A percentile compares a stretch with the other conserved stretches of the same genome.
Evolutionary conservation across 2,329 filamentous ascomycete genomes (phyloP).

Genomic region (Polytolypa hystricis): DNA sequence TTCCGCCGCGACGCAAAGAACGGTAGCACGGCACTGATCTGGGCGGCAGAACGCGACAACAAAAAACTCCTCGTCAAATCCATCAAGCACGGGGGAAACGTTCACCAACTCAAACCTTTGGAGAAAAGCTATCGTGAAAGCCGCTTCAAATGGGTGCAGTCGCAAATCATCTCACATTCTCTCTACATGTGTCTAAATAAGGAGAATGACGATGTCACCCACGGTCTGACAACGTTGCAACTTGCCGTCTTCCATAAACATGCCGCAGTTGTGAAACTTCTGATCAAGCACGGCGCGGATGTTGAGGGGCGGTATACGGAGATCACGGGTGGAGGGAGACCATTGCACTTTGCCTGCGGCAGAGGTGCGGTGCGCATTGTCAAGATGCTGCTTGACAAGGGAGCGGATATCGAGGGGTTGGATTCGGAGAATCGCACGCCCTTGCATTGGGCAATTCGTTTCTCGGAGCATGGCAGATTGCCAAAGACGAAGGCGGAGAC

Average conservation of each 20-base stretch:
- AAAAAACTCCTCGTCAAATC: neutral
- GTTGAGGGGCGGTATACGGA: conserved; percentile 1
- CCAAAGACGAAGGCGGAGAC: neutral
- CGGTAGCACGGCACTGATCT: neutral
- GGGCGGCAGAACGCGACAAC: conserved; percentile 1
- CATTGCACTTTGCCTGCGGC: neutral
- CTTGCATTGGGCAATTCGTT: neutral
- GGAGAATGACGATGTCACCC: neutral
- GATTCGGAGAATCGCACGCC: neutral
- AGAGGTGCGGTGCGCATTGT: neutral
- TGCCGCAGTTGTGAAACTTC: conserved; percentile 16
- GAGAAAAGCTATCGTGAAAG: neutral
- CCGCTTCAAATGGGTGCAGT: neutral
- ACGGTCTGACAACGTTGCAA: conserved; percentile 13
- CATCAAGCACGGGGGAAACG: conserved; percentile 2
- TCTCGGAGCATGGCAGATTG: neutral
- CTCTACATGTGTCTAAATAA: neutral
- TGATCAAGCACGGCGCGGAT: conserved; percentile 16
- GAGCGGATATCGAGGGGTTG: neutral
- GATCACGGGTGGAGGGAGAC: neutral
- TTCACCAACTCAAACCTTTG: neutral
- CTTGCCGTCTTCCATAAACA: conserved; percentile 16
- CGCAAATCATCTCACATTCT: too few species aligned
- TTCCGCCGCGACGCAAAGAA: conserved; percentile 1
- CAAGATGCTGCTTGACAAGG: conserved; percentile 1